Evolutionary conservation across 2,329 filamentous ascomycete genomes (phyloP), one percentile per base, ranked within the genome.

Genomic region (Xylariaceae sp.): DNA sequence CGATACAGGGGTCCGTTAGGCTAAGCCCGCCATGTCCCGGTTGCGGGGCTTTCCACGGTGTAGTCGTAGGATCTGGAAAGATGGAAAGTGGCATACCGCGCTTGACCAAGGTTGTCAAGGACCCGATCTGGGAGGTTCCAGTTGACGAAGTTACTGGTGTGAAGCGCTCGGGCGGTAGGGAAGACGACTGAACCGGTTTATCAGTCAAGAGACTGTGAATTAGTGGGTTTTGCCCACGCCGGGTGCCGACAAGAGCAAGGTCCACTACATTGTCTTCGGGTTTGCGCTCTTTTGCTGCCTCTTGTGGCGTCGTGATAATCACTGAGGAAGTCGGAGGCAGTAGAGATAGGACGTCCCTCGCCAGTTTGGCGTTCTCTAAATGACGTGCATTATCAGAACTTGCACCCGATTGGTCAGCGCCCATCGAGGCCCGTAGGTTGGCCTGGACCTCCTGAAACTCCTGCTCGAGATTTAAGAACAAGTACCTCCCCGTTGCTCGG

Each of bases 171-270:
- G 85, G 78, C 0, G 94, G 94, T 0, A 99, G 76, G 0, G 94
- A 99, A 1, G 94, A 94, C 1, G 94, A 97, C 60, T 91, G 87
- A 13, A 92, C 81, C 0, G 94, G 92, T 65, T 96, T 95, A 72
- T 99, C 94, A 1, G 94, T 99, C 9, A 99, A 80, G 1, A 99
- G 82, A 64, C 96, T 97, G 71, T 99, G 91, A 43, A 99, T 94
- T 1, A 99, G 76, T 0, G 92, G 91, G 64, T 99, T 99, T 65
- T 80, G 79, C 53, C 75, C 77, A 44, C 74, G 75, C 53, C 80
- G 73, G 56, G 78, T 79, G 26, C 73, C 74, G 2, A 77, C 72
- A 18, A 76, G 72, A 0, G 71, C 71, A 59, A 70, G 79, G 74
- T 69, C 80, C 76, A 49, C 80, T 83, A 53, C 75, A 74, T 50